These are phyloP conservation scores for Leonotis leonurus DNA, from an alignment of 257 asterid species.

Conservation along the genomic window DNA sequence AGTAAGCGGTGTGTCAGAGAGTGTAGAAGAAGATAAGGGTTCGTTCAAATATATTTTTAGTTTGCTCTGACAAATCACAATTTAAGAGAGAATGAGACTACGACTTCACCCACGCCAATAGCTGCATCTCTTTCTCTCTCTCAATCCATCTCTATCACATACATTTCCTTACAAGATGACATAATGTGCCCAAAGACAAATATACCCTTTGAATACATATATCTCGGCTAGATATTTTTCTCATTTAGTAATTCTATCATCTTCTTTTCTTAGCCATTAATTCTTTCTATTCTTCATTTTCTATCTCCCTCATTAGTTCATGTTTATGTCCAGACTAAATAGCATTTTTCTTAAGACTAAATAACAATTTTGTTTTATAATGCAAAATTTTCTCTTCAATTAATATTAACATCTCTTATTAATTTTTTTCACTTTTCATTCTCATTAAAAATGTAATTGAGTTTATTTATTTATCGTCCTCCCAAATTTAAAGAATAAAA, in stretches of 20 bases:
- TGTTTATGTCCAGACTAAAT: no score
- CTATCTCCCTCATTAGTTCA: no score
- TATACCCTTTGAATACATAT: slow-evolving; percentile 4
- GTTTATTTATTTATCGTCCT: no score
- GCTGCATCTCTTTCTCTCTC: background rate
- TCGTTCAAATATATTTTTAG: background rate
- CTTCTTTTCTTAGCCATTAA: background rate
- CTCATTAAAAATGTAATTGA: no score
- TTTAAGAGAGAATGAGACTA: background rate
- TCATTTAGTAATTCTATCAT: no score
- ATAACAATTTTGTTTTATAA: no score
- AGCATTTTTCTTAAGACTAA: no score
- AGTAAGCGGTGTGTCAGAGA: slow-evolving; percentile 21
- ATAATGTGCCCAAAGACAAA: background rate
- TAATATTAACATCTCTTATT: no score
- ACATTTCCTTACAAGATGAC: background rate
- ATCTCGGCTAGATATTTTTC: background rate
- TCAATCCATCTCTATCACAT: background rate
- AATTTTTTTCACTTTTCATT: no score
- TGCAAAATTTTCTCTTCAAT: no score
- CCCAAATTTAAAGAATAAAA: no score
- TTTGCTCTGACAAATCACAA: background rate
- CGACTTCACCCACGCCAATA: slow-evolving; percentile 15
- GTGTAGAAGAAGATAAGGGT: slow-evolving; percentile 34
- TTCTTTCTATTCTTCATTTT: background rate